A percentile compares a stretch with the other conserved stretches of the same genome.
Conservation (phyloP, 768 basidiomycete species). For the Suillus bovinus region DNA sequence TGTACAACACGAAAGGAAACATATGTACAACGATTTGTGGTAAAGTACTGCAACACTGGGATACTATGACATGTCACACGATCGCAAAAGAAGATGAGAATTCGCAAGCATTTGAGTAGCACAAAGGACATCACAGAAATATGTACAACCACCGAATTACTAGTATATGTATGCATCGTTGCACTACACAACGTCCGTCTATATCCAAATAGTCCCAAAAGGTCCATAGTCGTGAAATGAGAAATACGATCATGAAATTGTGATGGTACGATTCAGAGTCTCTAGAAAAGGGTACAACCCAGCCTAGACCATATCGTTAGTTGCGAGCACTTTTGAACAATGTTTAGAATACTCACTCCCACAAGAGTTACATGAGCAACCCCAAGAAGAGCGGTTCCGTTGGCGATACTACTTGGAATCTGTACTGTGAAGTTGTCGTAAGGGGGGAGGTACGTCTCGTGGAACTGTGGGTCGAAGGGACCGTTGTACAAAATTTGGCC, state of each 20-base stretch:
- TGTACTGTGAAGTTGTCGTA: slow-evolving; percentile 47
- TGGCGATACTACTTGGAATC: slow-evolving; percentile 31
- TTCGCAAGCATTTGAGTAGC: neutral
- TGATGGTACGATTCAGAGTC: slow-evolving; percentile 33
- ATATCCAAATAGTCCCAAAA: neutral
- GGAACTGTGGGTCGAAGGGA: slow-evolving; percentile 38
- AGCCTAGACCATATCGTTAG: slow-evolving; percentile 28
- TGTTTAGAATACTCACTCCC: slow-evolving; percentile 34
- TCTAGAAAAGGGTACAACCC: slow-evolving; percentile 30
- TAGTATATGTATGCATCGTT: neutral
- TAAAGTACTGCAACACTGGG: neutral
- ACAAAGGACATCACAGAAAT: neutral
- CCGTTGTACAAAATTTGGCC: slow-evolving; percentile 51
- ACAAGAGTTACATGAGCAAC: slow-evolving; percentile 40
- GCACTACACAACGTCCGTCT: neutral
- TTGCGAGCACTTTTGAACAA: neutral
- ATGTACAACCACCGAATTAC: neutral
- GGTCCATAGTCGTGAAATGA: neutral
- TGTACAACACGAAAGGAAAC: neutral
- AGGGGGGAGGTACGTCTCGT: slow-evolving; percentile 32
- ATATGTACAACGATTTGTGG: neutral
- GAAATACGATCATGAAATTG: slow-evolving; percentile 16
- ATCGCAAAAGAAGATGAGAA: too few relatives aligned
- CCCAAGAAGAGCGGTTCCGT: slow-evolving; percentile 37
- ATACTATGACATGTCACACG: neutral